Base-by-base conservation (phyloP, 495 filamentous ascomycete species). In the Hyaloscypha variabilis region DNA sequence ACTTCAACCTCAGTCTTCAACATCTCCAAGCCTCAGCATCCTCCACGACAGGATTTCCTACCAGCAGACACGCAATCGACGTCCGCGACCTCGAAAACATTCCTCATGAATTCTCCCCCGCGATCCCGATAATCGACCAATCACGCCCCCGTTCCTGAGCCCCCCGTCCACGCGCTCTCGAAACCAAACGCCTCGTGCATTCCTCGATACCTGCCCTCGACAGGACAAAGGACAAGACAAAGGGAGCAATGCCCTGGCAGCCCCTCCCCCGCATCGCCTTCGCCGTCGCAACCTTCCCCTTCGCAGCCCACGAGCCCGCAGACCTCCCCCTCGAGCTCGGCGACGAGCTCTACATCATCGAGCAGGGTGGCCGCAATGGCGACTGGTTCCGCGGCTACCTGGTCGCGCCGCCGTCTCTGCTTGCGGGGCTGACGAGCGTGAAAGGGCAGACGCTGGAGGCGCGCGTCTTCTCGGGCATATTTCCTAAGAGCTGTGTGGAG, bases 291-390 rank as follows among this genome's bases (percentile, higher is more conserved):
- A 91, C 88, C 66, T 94, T 93, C 74, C 95, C 95, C 31, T 99
- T 98, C 78, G 84, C 88, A 64, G 90, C 95, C 55, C 88, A 90
- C 34, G 89, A 87, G 63, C 88, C 94, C 30, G 91, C 91, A 70
- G 95, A 99, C 77, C 87, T 99, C n/a, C 94, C 95, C 17, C 86
- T 99, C 71, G 93, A 99, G 77, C 88, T 99, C 29, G 95, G 95
- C 73, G 95, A 99, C 83, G 95, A 98, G 77, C 82, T 99, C 59
- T 99, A 99, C 77, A 96, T 99, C 62, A 97, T 99, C 73, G 95
- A 99, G 79, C 92, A 97, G 77, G 89, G 89, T n/a, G 94, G 93
- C 3, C 77, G 75, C 25, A 85, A 96, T 77, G 90, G 89, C 67
- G 84, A 92, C 72, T 99, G 96, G 96, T 93, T 91, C 72, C 88